These are phyloP conservation scores for Pseudopediastrum boryanum DNA, from an alignment of 139 green algal species.

Conservation along the genomic window DNA sequence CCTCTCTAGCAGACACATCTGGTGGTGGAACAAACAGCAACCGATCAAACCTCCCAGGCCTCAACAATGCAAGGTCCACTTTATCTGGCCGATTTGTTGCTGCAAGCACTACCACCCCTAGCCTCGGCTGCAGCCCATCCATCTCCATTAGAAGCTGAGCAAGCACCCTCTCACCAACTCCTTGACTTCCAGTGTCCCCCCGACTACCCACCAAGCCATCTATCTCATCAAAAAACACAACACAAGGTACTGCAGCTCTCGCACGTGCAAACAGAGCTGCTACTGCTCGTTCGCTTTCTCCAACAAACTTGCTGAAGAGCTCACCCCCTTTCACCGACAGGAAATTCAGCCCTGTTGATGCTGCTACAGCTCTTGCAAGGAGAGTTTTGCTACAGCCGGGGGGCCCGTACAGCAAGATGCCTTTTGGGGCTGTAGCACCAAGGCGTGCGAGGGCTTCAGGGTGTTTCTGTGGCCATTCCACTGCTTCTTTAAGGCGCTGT, in stretches of 20 bases:
- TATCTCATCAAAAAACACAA: constrained; percentile 92
- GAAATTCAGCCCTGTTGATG: constrained; percentile 74
- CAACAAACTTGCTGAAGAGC: constrained; percentile 84
- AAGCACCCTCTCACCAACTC: constrained; percentile 61
- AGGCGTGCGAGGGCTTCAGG: constrained; percentile 46
- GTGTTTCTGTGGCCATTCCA: constrained; percentile 62
- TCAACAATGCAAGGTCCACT: constrained; percentile 84
- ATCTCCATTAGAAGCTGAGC: constrained; percentile 92
- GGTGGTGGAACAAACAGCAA: constrained; percentile 83
- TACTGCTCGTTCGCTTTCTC: constrained; percentile 81
- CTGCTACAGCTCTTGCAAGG: constrained; percentile 77
- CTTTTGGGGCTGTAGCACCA: constrained; percentile 51
- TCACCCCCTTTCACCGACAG: constrained; percentile 65
- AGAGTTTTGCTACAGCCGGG: constrained; percentile 90
- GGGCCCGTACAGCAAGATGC: constrained; percentile 77
- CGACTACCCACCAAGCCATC: constrained; percentile 66
- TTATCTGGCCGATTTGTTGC: constrained; percentile 93
- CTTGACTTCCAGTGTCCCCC: constrained; percentile 8
- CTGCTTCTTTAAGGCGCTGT: constrained; percentile 69
- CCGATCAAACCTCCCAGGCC: constrained; percentile 92
- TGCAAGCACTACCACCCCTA: constrained; percentile 85
- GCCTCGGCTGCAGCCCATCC: constrained; percentile 77
- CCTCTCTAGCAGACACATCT: constrained; percentile 53
- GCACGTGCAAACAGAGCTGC: constrained; percentile 72
- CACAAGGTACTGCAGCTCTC: constrained; percentile 67